Evolutionary conservation across 139 green algal species (phyloP), one percentile per base, ranked within the genome.

Genomic region (Edaphochlamys debaryana): DNA sequence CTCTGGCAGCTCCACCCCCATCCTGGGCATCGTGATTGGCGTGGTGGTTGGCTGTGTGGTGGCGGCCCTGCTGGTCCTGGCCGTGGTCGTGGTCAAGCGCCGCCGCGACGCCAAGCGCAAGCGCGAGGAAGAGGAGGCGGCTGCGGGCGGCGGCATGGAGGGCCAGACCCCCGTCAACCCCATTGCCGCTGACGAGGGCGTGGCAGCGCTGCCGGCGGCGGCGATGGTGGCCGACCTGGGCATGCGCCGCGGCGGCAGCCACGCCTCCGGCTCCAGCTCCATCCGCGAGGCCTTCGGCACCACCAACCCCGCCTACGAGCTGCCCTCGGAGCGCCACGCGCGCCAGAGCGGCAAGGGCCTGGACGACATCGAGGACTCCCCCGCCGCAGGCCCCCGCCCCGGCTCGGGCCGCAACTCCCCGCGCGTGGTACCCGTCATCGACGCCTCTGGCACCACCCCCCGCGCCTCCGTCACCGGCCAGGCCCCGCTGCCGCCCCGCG

Each of bases 271-370:
- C 72, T 19, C n/a, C 72, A 54, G 38, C 54, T 4, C 23, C 32
- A 15, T 25, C 4, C 56, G 73, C 38, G 56, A 80, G 73, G 73
- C 56, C 38, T 80, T 80, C 40, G 38, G 41, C 4, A 11, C 30
- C 3, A n/a, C 73, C 36, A 80, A 69, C 58, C 38, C 73, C 29
- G 73, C 73, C n/a, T 79, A 79, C 72, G 52, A 68, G 72, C 15
- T 50, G 9, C 72, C 54, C 36, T 4, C 8, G 13, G 50, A 79
- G 52, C 72, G 36, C 19, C 30, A 66, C 27, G 58, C 29, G 29
- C 58, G n/a, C 60, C 30, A 37, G 3, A 22, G 30, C 30, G 60
- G 30, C 60, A 13, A 1, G 11, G 4, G n/a, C 60, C n/a, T 38
- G 4, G 30, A 3, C n/a, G 60, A 67, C 60, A 9, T 9, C 25